These are phyloP conservation scores for Groenewaldozyma salmanticensis DNA, from an alignment of 805 yeast species.

Conservation along the genomic window DNA sequence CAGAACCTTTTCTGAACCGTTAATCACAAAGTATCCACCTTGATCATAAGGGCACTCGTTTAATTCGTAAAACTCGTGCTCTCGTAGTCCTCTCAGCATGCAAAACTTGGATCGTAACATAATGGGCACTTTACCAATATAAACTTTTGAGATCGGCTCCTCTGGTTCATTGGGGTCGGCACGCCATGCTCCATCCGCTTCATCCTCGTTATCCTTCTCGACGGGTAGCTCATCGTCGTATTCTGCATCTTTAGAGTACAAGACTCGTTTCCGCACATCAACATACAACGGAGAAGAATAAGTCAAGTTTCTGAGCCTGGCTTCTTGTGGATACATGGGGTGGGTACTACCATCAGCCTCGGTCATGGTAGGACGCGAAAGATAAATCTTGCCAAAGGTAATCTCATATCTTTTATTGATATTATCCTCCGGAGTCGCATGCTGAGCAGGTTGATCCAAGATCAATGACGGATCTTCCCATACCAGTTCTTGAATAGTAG, in stretches of 20 bases:
- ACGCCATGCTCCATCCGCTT: slow-evolving; percentile 43
- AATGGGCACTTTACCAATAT: slow-evolving; percentile 94
- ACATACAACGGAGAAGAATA: slow-evolving; percentile 94
- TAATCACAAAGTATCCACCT: slow-evolving; percentile 98
- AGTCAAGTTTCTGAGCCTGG: slow-evolving; percentile 89
- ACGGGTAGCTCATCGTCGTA: slow-evolving; percentile 30
- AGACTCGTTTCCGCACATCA: slow-evolving; percentile 85
- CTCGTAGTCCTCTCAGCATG: slow-evolving; percentile 79
- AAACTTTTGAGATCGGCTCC: slow-evolving; percentile 68
- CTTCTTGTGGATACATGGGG: slow-evolving; percentile 97
- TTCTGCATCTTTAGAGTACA: slow-evolving; percentile 50
- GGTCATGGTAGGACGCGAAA: slow-evolving; percentile 95
- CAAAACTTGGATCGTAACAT: slow-evolving; percentile 97
- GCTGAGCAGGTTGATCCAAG: slow-evolving; percentile 97
- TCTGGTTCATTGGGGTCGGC: slow-evolving; percentile 52
- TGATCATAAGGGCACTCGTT: slow-evolving; percentile 99
- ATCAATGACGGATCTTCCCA: slow-evolving; percentile 92
- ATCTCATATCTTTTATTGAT: slow-evolving; percentile 89
- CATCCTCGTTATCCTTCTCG: slow-evolving; percentile 30
- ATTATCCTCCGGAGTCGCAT: slow-evolving; percentile 81
- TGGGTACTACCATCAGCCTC: slow-evolving; percentile 99
- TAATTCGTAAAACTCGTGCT: slow-evolving; percentile 86
- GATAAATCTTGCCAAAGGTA: slow-evolving; percentile 93
- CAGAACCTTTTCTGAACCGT: slow-evolving; percentile 95
- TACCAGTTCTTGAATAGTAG: slow-evolving; percentile 93